Conservation (phyloP, 495 filamentous ascomycete genomes). For the Talaromyces adpressus region DNA sequence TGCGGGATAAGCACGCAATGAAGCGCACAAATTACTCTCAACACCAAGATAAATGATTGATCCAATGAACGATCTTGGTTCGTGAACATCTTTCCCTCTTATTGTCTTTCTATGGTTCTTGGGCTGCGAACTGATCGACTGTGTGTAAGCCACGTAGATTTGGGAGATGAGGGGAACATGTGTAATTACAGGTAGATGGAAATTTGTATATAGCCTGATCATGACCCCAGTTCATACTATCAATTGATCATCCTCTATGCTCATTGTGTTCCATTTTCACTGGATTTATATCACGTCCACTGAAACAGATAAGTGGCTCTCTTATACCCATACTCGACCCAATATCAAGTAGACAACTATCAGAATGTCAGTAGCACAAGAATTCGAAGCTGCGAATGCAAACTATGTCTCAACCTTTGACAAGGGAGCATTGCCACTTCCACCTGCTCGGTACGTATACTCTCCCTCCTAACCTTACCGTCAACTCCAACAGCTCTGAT, state of each 20-base stretch:
- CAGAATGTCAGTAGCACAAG: slow-evolving; percentile 25
- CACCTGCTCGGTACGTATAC: slow-evolving; percentile 51
- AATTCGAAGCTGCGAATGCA: slow-evolving; percentile 44
- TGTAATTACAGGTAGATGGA: no score
- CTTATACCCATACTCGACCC: no score
- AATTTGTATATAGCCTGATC: no score
- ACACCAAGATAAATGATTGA: not conserved
- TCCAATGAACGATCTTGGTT: not conserved
- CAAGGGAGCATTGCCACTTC: slow-evolving; percentile 59
- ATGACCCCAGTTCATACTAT: no score
- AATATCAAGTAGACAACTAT: no score
- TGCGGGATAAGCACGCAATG: slow-evolving; percentile 2
- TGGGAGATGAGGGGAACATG: not conserved
- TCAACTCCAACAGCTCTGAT: slow-evolving; percentile 40
- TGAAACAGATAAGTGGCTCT: no score
- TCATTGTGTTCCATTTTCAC: no score
- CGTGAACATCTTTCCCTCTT: not conserved
- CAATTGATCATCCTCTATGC: no score
- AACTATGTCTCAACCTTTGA: slow-evolving; percentile 56
- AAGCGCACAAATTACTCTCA: not conserved
- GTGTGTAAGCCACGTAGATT: not conserved
- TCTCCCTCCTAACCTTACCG: not conserved
- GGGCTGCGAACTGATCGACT: not conserved
- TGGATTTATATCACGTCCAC: no score
- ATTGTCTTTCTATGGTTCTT: not conserved